Evolutionary conservation across 352 stramenopile species (phyloP).

Genomic region (Elongisporangium senticosum): DNA sequence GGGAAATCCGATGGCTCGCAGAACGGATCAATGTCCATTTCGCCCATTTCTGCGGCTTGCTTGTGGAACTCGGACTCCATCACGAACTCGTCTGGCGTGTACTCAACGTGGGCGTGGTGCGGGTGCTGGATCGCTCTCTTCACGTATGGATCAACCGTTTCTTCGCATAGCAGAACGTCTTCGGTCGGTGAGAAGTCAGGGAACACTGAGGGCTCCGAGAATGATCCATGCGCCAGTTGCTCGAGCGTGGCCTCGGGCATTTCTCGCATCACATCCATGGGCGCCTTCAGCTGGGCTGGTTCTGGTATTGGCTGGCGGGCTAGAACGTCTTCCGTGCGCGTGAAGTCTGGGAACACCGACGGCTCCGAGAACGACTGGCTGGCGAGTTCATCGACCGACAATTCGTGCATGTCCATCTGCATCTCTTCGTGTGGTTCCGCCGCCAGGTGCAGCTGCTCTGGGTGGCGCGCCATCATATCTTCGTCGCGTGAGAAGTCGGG

Average conservation of each 20-base stretch:
- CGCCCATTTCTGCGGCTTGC: not conserved
- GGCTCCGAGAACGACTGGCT: conserved; percentile 2
- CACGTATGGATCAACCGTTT: not conserved
- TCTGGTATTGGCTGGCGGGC: conserved; percentile 10
- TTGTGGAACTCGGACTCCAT: not conserved
- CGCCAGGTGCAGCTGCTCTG: not conserved
- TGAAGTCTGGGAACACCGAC: conserved; percentile 2
- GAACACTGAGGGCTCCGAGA: conserved; percentile 3
- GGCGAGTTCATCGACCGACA: conserved; percentile 3
- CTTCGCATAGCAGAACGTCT: conserved; percentile 3
- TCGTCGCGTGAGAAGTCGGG: conserved; percentile 58
- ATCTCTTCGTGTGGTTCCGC: not conserved
- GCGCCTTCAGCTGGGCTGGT: not conserved
- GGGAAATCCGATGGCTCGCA: conserved; percentile 65
- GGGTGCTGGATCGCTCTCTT: not conserved
- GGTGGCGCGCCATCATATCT: conserved; percentile 36
- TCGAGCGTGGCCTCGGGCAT: conserved; percentile 5
- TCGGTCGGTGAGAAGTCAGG: conserved; percentile 7
- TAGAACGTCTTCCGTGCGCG: conserved; percentile 10
- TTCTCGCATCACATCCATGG: conserved; percentile 11
- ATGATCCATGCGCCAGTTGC: conserved; percentile 1
- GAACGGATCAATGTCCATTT: conserved; percentile 33
- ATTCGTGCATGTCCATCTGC: conserved; percentile 1
- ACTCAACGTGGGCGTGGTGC: conserved; percentile 7
- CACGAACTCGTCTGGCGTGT: conserved; percentile 32